These are phyloP conservation scores for Microcera coccophila DNA, from an alignment of 2,329 filamentous ascomycete species.

Conservation along the genomic window DNA sequence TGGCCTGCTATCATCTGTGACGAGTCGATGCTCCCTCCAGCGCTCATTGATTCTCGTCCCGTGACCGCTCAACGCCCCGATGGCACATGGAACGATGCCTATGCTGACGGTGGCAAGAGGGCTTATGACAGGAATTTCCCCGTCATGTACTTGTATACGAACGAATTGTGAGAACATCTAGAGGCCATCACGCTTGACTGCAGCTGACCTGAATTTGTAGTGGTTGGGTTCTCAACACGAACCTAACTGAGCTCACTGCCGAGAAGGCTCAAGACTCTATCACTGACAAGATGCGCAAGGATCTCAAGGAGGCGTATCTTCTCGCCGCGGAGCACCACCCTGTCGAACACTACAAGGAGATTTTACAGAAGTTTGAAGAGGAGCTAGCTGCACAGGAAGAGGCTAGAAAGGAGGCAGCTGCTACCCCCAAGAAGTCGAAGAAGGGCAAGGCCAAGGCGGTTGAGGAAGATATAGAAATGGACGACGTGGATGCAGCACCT, in stretches of 20 bases:
- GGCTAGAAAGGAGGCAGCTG: conserved; percentile 42
- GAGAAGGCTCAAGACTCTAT: conserved; percentile 65
- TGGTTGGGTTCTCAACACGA: conserved; percentile 85
- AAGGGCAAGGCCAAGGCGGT: conserved; percentile 49
- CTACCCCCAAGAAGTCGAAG: conserved; percentile 40
- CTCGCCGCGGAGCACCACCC: conserved; percentile 76
- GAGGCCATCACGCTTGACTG: neutral
- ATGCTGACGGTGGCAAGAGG: conserved; percentile 82
- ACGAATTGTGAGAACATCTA: conserved; percentile 80
- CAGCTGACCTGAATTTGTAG: conserved; percentile 44
- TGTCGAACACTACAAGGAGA: conserved; percentile 76
- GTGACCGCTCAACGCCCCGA: conserved; percentile 78
- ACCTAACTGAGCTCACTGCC: conserved; percentile 72
- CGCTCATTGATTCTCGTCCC: conserved; percentile 71
- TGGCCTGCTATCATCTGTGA: conserved; percentile 95
- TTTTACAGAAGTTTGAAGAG: conserved; percentile 68
- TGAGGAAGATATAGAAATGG: conserved; percentile 59
- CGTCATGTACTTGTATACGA: conserved; percentile 91
- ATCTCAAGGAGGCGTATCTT: conserved; percentile 71
- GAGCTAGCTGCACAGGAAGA: conserved; percentile 56
- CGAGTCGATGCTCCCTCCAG: conserved; percentile 85
- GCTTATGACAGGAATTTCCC: conserved; percentile 82
- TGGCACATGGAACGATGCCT: conserved; percentile 83
- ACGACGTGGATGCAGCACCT: conserved; percentile 48
- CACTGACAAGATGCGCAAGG: conserved; percentile 76